Conservation (phyloP, 371 early-diverging fungal genomes). For the Coemansia sp. region DNA sequence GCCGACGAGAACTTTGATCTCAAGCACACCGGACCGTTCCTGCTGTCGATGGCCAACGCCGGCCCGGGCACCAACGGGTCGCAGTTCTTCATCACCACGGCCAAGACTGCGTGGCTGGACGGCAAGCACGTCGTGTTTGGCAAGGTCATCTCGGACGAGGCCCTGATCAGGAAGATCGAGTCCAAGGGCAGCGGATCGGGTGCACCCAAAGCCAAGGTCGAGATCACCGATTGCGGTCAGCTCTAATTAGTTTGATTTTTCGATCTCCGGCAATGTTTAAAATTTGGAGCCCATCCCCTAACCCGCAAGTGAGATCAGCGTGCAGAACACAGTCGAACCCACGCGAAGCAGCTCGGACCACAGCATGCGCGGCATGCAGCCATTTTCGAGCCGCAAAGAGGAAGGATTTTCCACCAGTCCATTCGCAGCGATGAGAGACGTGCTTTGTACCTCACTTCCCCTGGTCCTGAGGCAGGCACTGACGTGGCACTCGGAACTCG, state of each 20-base stretch:
- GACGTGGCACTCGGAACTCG: background rate
- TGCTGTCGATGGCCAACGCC: slow-evolving; percentile 98
- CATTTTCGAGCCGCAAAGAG: slow-evolving; percentile 2
- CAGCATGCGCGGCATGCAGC: background rate
- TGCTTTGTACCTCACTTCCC: too few species aligned
- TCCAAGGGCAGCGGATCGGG: slow-evolving; percentile 66
- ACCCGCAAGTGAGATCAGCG: background rate
- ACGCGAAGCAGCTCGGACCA: slow-evolving; percentile 1
- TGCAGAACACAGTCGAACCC: background rate
- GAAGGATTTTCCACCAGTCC: background rate
- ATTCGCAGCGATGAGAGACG: too few species aligned
- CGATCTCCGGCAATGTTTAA: background rate
- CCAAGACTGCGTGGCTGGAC: slow-evolving; percentile 87
- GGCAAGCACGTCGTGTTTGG: slow-evolving; percentile 99
- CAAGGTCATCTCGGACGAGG: slow-evolving; percentile 61
- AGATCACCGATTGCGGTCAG: slow-evolving; percentile 80
- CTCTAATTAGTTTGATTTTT: slow-evolving; percentile 13
- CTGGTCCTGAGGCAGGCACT: background rate
- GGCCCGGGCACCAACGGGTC: slow-evolving; percentile 96
- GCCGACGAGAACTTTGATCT: slow-evolving; percentile 91
- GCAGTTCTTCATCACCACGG: slow-evolving; percentile 98
- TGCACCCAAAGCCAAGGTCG: slow-evolving; percentile 62
- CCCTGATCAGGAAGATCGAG: slow-evolving; percentile 83
- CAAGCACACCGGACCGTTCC: slow-evolving; percentile 88
- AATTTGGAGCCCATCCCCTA: slow-evolving; percentile 1